Evolutionary conservation across 1,284 basidiomycete species (phyloP).

Genomic region (Heterobasidion parviporum): DNA sequence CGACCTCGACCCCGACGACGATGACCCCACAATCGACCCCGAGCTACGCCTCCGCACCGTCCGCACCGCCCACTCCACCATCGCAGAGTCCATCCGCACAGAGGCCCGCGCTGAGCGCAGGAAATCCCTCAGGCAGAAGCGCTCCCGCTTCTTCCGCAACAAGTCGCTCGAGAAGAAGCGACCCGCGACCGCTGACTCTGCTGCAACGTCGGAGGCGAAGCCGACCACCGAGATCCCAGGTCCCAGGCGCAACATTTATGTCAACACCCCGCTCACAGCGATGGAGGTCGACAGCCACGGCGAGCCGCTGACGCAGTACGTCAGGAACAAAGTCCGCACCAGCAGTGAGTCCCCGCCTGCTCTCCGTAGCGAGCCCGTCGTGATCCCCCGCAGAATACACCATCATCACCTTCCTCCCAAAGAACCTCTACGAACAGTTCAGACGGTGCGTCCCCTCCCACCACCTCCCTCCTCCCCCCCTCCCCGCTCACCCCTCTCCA

Average conservation of each 20-base stretch:
- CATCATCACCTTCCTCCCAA: slow-evolving; percentile 85
- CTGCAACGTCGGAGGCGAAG: background rate
- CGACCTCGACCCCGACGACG: slow-evolving; percentile 44
- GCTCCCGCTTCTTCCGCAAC: slow-evolving; percentile 45
- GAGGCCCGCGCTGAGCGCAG: slow-evolving; percentile 67
- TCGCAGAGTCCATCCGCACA: slow-evolving; percentile 76
- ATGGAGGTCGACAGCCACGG: slow-evolving; percentile 64
- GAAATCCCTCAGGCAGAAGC: slow-evolving; percentile 47
- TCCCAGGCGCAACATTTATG: slow-evolving; percentile 67
- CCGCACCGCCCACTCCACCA: slow-evolving; percentile 80
- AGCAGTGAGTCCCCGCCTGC: slow-evolving; percentile 55
- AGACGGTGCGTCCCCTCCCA: slow-evolving; percentile 47
- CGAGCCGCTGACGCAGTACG: slow-evolving; percentile 74
- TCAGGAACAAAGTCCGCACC: slow-evolving; percentile 92
- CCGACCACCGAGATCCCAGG: slow-evolving; percentile 34
- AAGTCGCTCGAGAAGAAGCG: slow-evolving; percentile 39
- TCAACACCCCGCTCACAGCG: slow-evolving; percentile 63
- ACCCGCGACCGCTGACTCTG: slow-evolving; percentile 25
- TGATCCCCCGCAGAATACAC: slow-evolving; percentile 68
- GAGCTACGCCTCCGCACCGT: slow-evolving; percentile 82
- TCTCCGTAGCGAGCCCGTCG: slow-evolving; percentile 3
- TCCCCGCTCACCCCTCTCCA: slow-evolving; percentile 17
- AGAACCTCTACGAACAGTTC: slow-evolving; percentile 90
- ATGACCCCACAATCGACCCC: slow-evolving; percentile 69
- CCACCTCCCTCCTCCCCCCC: background rate